Percentiles rank a stretch among this genome's conserved stretches.
Evolutionary conservation across 208 protist genomes (phyloP).

Genomic region (Crithidia fasciculata): DNA sequence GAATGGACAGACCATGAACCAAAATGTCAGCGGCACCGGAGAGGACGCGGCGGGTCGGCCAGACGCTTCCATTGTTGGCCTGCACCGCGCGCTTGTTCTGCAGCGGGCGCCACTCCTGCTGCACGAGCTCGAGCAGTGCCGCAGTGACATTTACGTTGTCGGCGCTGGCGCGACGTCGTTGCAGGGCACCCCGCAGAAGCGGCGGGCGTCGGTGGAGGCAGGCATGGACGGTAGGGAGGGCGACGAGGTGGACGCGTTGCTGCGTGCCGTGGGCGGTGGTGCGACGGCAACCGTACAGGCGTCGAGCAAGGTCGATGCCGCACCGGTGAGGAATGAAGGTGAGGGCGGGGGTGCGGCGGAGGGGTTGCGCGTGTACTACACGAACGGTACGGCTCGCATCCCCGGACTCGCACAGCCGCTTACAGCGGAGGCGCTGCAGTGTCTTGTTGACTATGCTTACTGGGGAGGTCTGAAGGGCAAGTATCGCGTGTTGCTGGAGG

Average conservation of each 20-base stretch:
- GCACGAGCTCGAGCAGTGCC: conserved; percentile 59
- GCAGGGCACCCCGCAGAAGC: conserved; percentile 3
- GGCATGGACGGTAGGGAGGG: neutral
- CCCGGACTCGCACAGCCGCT: conserved; percentile 60
- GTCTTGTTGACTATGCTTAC: conserved; percentile 72
- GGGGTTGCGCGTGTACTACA: conserved; percentile 60
- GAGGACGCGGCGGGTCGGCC: conserved; percentile 7
- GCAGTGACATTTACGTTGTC: conserved; percentile 36
- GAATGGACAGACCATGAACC: neutral
- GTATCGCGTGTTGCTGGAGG: conserved; percentile 59
- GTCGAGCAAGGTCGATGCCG: neutral
- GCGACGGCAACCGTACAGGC: no score
- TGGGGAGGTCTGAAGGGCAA: conserved; percentile 65
- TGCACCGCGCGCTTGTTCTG: conserved; percentile 73
- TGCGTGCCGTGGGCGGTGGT: conserved; percentile 23
- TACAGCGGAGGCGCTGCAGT: conserved; percentile 57
- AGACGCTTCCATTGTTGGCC: conserved; percentile 34
- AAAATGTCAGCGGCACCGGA: neutral
- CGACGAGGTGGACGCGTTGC: conserved; percentile 42
- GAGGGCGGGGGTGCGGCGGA: neutral
- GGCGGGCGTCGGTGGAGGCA: neutral
- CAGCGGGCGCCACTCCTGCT: conserved; percentile 74
- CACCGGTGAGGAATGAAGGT: neutral
- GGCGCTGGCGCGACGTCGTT: neutral
- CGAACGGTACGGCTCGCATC: conserved; percentile 68